phyloP scores from a whole-genome alignment of 169 alveolate species.

The Eimeria maxima region DNA sequence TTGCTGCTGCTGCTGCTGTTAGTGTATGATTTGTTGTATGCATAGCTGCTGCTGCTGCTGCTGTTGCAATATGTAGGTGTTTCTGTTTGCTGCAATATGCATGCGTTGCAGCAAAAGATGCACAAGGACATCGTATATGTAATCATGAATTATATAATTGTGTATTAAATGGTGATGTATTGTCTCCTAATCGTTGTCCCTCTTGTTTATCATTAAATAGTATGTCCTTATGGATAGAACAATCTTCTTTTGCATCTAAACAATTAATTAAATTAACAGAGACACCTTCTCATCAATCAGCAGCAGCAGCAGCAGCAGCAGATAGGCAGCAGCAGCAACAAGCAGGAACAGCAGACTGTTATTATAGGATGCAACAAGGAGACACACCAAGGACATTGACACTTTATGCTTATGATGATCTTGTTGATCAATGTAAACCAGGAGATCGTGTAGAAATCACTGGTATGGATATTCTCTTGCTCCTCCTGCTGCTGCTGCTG shows the following conservation, averaged over 20 bases:
- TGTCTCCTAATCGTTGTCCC: slow-evolving; percentile 97
- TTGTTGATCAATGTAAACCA: slow-evolving; percentile 97
- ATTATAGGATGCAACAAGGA: too few species aligned
- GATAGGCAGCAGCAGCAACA: too few species aligned
- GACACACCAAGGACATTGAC: slow-evolving; percentile 95
- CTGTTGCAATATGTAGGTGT: too few species aligned
- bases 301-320: too few species aligned
- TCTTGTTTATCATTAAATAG: slow-evolving; percentile 95
- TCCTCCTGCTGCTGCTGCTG: slow-evolving; percentile 35
- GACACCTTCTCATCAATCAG: slow-evolving; percentile 93
- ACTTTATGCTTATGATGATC: slow-evolving; percentile 95
- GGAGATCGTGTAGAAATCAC: slow-evolving; percentile 98
- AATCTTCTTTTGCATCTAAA: slow-evolving; percentile 96
- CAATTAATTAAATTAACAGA: slow-evolving; percentile 97
- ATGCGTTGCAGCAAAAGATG: slow-evolving; percentile 10
- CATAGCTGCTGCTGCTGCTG: too few species aligned
- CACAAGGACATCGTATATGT: slow-evolving; percentile 84
- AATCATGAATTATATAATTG: slow-evolving; percentile 92
- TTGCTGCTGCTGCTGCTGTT: too few species aligned
- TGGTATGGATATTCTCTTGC: slow-evolving; percentile 89
- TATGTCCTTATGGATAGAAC: slow-evolving; percentile 96
- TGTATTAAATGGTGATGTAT: slow-evolving; percentile 97
- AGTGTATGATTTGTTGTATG: too few species aligned
- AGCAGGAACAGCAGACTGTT: too few species aligned
- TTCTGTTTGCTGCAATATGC: not conserved